Evolutionary conservation across 352 stramenopile species (phyloP), one percentile per base, ranked within the genome.

Genomic region (Discostella stelligera): DNA sequence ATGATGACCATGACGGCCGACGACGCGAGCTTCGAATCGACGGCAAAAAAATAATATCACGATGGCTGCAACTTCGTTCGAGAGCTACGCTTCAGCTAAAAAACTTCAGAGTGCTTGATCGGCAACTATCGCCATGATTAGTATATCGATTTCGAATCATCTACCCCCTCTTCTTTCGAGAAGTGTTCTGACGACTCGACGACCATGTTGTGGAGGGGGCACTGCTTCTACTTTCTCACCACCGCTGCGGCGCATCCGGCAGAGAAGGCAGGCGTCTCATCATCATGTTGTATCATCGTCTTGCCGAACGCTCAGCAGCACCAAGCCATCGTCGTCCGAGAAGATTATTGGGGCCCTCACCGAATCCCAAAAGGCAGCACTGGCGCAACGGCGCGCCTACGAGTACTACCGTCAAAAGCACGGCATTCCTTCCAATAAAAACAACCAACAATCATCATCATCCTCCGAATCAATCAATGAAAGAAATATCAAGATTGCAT

Each of bases 401-500:
- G 77, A 85, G 61, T 78, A 83, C 62, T 88, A 88, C 65, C 48
- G 60, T n/a, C 50, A 65, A 53, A 77, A 82, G 49, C 41, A 44
- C 16, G 69, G 66, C 14, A 66, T 60, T 21, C 8, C 32, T 3
- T 16, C 13, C 9, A 67, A 37, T 18, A 6, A 27, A 37, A 69
- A 20, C 55, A 53, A 76, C 59, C 7, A 20, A 13, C 52, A 75
- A 48, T 55, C 49, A 18, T 62, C 50, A 7, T 64, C 49, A 10
- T 62, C 50, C 14, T 73, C 70, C 0, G 48, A 55, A 27, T 21
- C 48, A 20, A 61, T 37, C 14, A 5, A 61, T 39, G 94, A 96
- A 77, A 89, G 92, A 67, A 98, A 98, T 79, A 80, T 92, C 4
- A 94, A 94, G 58, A 87, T 95, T 41, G 87, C 97, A 63, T 94